Base-by-base conservation (phyloP, 257 asterid genomes). In the Perilla frutescens region DNA sequence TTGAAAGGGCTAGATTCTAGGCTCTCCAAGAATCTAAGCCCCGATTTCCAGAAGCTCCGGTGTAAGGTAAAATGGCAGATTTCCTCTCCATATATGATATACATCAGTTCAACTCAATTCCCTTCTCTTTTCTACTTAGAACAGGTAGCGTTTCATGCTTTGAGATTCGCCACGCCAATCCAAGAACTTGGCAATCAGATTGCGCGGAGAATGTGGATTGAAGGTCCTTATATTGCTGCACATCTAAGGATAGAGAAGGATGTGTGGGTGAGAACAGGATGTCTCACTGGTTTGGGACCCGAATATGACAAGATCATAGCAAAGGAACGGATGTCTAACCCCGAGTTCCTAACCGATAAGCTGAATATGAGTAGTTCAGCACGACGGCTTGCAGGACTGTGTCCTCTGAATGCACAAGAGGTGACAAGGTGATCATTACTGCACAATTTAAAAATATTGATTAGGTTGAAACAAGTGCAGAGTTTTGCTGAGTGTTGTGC, bases 161-260 rank as follows among this genome's bases (percentile, higher is more conserved):
- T 88, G 70, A 80, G 84, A 81, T 88, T 88, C 45, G 77, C 86
- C 5, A n/a, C 76, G 57, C 95, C 85, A 39, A 83, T 88, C 34
- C 87, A 56, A 43, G 78, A 83, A 36, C 76, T 88, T 1, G 86
- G 91, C 49, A 78, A 81, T 59, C 86, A 72, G 74, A 78, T 86
- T n/a, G 90, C 91, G 3, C 70, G 81, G 20, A 83, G 95, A 76
- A 84, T 86, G 86, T 88, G 95, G 95, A 84, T 81, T 3, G 95
- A 86, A 71, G 95, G 95, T 14, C 90, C 90, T 15, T 88, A 81
- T 31, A 71, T 86, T 0, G 91, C 90, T 13, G 48, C 84, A 50
- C 95, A 88, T 75, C 75, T 88, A 68, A 78, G 95, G 72, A 76
- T 88, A 41, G 94, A 88, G 66, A 88, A 83, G 71, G 95, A 86